Conservation (phyloP, 176 grass and related monocot species). For the Aegilops speltoides region DNA sequence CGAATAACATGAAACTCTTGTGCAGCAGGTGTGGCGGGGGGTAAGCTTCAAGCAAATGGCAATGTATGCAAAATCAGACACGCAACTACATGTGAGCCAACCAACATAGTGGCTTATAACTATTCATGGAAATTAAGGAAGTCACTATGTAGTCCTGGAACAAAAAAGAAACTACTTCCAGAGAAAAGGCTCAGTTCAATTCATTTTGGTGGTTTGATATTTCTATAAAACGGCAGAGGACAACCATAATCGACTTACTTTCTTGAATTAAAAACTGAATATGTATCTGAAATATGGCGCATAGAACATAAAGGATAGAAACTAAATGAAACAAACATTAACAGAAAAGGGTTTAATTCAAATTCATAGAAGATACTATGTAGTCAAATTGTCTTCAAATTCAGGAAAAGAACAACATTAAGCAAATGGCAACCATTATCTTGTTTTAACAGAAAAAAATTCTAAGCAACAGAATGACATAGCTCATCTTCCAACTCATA, state of each 20-base stretch:
- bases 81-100: not conserved
- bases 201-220: not conserved
- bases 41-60: constrained; percentile 6
- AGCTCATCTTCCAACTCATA: not conserved
- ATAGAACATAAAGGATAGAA: constrained; percentile 14
- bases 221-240: not conserved
- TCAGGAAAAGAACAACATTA: not conserved
- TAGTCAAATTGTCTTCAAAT: not conserved
- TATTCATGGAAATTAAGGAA: constrained; percentile 5
- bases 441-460: not conserved
- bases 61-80: not conserved
- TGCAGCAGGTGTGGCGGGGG: not conserved
- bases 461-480: not conserved
- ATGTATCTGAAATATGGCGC: not conserved
- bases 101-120: not conserved
- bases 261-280: constrained; percentile 1
- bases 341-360: not conserved
- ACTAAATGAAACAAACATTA: constrained; percentile 1
- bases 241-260: not conserved
- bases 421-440: not conserved
- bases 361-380: constrained; percentile 1
- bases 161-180: not conserved
- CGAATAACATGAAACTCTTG: not conserved
- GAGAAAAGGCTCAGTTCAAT: not conserved
- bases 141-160: not conserved